Base-by-base conservation (phyloP, 2,329 filamentous ascomycete genomes). In the Saccharata proteae region DNA sequence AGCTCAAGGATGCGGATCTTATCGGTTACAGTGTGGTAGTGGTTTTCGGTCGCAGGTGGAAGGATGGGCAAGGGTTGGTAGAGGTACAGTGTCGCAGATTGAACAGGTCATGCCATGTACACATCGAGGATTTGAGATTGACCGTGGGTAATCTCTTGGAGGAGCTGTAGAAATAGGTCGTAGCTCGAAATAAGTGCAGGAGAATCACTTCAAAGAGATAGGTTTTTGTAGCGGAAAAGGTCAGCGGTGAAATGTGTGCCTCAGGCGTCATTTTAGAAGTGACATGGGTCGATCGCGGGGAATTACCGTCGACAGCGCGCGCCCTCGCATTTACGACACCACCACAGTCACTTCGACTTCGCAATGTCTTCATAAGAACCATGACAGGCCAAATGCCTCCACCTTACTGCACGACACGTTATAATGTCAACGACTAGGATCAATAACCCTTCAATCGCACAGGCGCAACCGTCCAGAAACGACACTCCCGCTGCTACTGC, bases 1-100 rank as follows among this genome's bases (percentile, higher is more conserved):
- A 93, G 54, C 62, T 96, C 48, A 75, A 74, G 21, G 90, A 98
- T 57, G 90, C 88, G 1, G 86, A 96, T 53, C 52, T 90, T 36
- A 73, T 88, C 33, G 90, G 90, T 3, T 93, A 92, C 51, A 88
- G 88, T 0, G 65, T 96, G 9, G 65, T 88, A 6, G 64, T 94
- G 9, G 67, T 94, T 2, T 54, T 96, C 18, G 88, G 88, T 5
- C 39, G 42, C 12, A 38, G 37, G 6, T 57, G 54, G 54, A 47
- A 43, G 38, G 43, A 49, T 21, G 44, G 24, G 28, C 55, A 65
- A 11, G 59, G 61, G 26, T 53, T 61, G n/a, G 70, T 80, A 21
- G 85, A 93, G 52, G 71, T 93, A 17, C 83, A 93, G 48, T 88
- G 83, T 55, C 69, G 82, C 37, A 66, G 69, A 34, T 58, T 88